These are phyloP conservation scores for Serendipita sp. DNA, from an alignment of 768 basidiomycete species.

Conservation along the genomic window DNA sequence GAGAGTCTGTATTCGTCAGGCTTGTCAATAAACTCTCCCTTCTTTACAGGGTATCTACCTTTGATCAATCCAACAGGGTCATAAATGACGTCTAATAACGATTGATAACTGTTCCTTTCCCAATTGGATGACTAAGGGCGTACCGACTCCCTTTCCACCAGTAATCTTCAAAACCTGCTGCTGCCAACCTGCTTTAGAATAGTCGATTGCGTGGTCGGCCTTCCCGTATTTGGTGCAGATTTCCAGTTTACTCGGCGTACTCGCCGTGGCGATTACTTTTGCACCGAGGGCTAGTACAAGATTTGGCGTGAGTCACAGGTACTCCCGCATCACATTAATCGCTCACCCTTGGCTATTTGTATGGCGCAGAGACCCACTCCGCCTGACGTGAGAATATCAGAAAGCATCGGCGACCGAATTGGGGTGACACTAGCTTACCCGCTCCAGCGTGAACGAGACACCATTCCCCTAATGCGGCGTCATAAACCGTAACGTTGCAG, in stretches of 20 bases:
- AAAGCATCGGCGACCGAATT: neutral
- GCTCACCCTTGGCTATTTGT: slow-evolving; percentile 76
- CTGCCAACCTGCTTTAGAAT: slow-evolving; percentile 67
- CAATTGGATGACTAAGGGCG: slow-evolving; percentile 9
- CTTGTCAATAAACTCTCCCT: neutral
- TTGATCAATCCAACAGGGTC: slow-evolving; percentile 74
- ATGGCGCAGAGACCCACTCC: slow-evolving; percentile 88
- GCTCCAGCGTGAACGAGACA: slow-evolving; percentile 91
- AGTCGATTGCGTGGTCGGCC: slow-evolving; percentile 73
- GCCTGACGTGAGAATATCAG: slow-evolving; percentile 19
- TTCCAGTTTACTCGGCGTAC: slow-evolving; percentile 63
- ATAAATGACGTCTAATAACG: slow-evolving; percentile 43
- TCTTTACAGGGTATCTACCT: slow-evolving; percentile 25
- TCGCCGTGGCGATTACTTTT: slow-evolving; percentile 87
- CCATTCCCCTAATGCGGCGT: slow-evolving; percentile 53
- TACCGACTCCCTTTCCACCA: slow-evolving; percentile 59
- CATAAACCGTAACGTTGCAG: neutral
- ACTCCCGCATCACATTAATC: neutral
- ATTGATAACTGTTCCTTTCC: neutral
- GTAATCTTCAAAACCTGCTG: slow-evolving; percentile 78
- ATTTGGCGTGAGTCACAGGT: neutral
- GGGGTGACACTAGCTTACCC: slow-evolving; percentile 19
- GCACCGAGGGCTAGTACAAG: slow-evolving; percentile 56
- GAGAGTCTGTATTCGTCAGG: slow-evolving; percentile 34
- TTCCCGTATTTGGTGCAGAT: slow-evolving; percentile 61